Conservation (phyloP, 371 early-diverging fungal genomes). For the Nematocida sp. region DNA sequence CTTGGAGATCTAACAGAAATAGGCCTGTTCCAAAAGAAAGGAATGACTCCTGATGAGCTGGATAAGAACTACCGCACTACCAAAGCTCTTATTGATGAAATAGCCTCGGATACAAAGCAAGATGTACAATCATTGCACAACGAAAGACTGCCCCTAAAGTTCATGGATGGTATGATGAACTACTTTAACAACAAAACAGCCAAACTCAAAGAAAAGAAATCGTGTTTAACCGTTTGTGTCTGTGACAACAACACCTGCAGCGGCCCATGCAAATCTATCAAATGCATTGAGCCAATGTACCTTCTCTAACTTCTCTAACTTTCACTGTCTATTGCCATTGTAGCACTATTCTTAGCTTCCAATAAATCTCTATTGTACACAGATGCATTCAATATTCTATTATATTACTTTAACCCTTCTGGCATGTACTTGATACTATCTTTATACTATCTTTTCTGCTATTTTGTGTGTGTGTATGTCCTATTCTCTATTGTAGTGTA, state of each 20-base stretch:
- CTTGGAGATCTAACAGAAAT: slow-evolving; percentile 49
- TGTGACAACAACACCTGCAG: slow-evolving; percentile 54
- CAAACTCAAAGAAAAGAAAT: not conserved
- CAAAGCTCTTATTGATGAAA: slow-evolving; percentile 53
- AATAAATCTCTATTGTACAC: too few relatives aligned
- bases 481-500: too few relatives aligned
- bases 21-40: slow-evolving; percentile 55
- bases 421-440: too few relatives aligned
- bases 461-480: too few relatives aligned
- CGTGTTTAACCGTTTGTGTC: slow-evolving; percentile 53
- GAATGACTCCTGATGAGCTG: slow-evolving; percentile 5
- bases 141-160: slow-evolving; percentile 17
- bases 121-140: slow-evolving; percentile 41
- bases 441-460: too few relatives aligned
- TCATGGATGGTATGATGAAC: slow-evolving; percentile 42
- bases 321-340: too few relatives aligned
- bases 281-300: slow-evolving; percentile 48
- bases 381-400: too few relatives aligned
- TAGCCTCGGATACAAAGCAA: slow-evolving; percentile 49
- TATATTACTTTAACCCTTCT: too few relatives aligned
- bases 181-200: not conserved
- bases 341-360: too few relatives aligned
- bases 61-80: slow-evolving; percentile 36
- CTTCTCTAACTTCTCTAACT: slow-evolving; percentile 7
- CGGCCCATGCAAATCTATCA: slow-evolving; percentile 58